Conservation (phyloP, 805 yeast genomes). For the Suhomyces tanzawaensis region DNA sequence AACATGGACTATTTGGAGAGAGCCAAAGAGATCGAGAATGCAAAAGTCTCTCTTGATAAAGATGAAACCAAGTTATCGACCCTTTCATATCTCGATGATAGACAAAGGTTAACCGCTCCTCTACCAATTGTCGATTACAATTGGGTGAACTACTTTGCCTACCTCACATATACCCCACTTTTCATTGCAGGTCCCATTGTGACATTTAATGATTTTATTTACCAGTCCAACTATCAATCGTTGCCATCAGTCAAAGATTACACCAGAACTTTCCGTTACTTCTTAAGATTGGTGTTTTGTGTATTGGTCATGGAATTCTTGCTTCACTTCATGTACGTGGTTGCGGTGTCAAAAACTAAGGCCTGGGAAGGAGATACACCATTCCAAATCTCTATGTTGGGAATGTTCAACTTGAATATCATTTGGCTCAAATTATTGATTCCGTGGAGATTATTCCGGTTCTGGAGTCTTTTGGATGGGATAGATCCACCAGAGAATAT, state of each 20-base stretch:
- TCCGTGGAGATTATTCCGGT: conserved; percentile 94
- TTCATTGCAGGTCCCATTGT: conserved; percentile 94
- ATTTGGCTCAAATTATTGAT: conserved; percentile 91
- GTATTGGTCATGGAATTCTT: conserved; percentile 84
- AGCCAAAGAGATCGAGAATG: conserved; percentile 6
- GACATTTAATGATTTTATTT: conserved; percentile 86
- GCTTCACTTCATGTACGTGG: conserved; percentile 86
- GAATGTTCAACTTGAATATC: conserved; percentile 81
- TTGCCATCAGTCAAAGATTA: conserved; percentile 55
- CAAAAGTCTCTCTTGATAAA: background rate
- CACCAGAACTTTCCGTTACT: conserved; percentile 58
- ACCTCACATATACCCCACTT: conserved; percentile 80
- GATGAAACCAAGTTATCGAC: conserved; percentile 7
- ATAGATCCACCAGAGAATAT: conserved; percentile 97
- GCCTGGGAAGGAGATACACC: conserved; percentile 92
- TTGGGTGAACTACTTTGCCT: conserved; percentile 67
- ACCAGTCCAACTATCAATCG: conserved; percentile 58
- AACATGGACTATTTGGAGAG: conserved; percentile 69
- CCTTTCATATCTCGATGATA: conserved; percentile 44
- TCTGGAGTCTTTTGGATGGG: conserved; percentile 90
- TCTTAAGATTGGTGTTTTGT: conserved; percentile 66
- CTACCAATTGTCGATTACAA: conserved; percentile 60
- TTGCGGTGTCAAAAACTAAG: conserved; percentile 83
- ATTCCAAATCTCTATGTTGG: conserved; percentile 92
- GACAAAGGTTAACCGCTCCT: conserved; percentile 63